Conservation (phyloP, 805 yeast genomes). For the Candida odintsovae region DNA sequence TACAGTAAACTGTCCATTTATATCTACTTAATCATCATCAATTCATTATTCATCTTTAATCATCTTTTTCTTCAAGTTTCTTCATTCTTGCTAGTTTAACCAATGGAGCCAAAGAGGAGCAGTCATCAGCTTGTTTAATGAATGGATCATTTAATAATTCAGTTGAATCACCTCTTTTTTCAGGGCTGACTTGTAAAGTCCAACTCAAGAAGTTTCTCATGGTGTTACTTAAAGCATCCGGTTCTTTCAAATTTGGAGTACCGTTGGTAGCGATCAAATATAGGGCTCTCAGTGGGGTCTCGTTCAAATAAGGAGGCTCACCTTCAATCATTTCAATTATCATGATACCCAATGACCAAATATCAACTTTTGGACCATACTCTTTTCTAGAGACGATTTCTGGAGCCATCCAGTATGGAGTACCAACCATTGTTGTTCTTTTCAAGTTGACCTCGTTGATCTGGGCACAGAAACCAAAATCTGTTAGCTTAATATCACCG, state of each 20-base stretch:
- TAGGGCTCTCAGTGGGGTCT: conserved; percentile 89
- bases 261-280: conserved; percentile 96
- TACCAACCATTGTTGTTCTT: conserved; percentile 98
- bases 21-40: neutral
- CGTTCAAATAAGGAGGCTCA: conserved; percentile 96
- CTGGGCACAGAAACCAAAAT: conserved; percentile 96
- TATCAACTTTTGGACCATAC: conserved; percentile 94
- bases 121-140: conserved; percentile 56
- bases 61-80: conserved; percentile 37
- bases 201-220: conserved; percentile 66
- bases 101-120: conserved; percentile 59
- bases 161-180: conserved; percentile 71
- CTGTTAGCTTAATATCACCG: conserved; percentile 92
- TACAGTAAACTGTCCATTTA: neutral
- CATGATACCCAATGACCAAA: conserved; percentile 98
- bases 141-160: conserved; percentile 66
- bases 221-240: conserved; percentile 65
- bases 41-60: conserved; percentile 2
- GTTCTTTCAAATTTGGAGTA: conserved; percentile 88
- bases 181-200: conserved; percentile 80
- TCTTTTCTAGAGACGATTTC: conserved; percentile 94
- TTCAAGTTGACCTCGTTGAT: conserved; percentile 74
- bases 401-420: conserved; percentile 99
- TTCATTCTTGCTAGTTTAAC: conserved; percentile 71
- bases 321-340: conserved; percentile 98